Percentiles rank a stretch among this genome's conserved stretches.
These are phyloP conservation scores for Lachnellula occidentalis DNA, from an alignment of 2,329 filamentous ascomycete genomes.

Conservation along the genomic window DNA sequence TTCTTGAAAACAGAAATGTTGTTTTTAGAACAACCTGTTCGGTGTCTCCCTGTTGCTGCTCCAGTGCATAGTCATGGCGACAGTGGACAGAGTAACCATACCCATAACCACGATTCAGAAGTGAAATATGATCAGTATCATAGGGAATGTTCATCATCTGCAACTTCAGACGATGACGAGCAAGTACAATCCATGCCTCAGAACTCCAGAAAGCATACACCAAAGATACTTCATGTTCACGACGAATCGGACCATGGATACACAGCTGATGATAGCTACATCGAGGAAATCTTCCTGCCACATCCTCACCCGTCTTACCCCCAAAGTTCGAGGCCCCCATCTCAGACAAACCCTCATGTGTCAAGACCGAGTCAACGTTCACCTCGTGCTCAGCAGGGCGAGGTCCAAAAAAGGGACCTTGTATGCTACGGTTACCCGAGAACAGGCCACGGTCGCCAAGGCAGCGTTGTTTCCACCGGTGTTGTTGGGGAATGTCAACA, in stretches of 20 bases:
- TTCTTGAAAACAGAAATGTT: slow-evolving; percentile 18
- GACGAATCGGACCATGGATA: slow-evolving; percentile 21
- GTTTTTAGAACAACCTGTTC: neutral
- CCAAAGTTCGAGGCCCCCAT: neutral
- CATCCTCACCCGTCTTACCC: slow-evolving; percentile 1
- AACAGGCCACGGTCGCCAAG: slow-evolving; percentile 20
- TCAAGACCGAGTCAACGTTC: neutral
- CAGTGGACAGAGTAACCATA: neutral
- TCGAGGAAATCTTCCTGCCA: slow-evolving; percentile 7
- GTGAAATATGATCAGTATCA: neutral
- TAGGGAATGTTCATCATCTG: slow-evolving; percentile 6
- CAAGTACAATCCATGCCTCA: slow-evolving; percentile 15
- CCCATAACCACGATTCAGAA: neutral
- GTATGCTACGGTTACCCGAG: slow-evolving; percentile 25
- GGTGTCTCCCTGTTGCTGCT: neutral
- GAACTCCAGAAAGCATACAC: slow-evolving; percentile 21
- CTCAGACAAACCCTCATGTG: neutral
- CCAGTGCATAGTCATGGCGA: slow-evolving; percentile 1
- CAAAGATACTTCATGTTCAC: slow-evolving; percentile 7
- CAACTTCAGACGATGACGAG: slow-evolving; percentile 1
- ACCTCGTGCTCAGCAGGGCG: neutral
- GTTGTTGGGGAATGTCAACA: slow-evolving; percentile 27
- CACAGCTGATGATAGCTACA: slow-evolving; percentile 15
- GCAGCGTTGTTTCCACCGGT: slow-evolving; percentile 18
- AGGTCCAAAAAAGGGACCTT: slow-evolving; percentile 2